phyloP scores from a whole-genome alignment of 2,329 filamentous ascomycete species.

The Metarhizium humberi region DNA sequence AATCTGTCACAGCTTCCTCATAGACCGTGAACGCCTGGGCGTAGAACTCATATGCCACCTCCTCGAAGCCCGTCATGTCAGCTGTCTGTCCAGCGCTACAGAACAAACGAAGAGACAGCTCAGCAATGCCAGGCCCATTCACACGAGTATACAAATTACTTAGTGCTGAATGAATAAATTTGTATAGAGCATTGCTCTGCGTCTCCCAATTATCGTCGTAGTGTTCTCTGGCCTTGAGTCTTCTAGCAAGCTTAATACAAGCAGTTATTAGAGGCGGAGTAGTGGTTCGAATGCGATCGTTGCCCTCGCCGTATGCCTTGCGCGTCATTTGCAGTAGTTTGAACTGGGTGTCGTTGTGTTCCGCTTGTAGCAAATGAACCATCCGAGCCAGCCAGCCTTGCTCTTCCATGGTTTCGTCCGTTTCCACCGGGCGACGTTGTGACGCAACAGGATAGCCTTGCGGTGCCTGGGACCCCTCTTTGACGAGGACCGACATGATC shows the following conservation, averaged over 20 bases:
- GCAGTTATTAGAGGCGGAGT: slow-evolving; percentile 86
- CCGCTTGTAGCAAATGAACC: slow-evolving; percentile 73
- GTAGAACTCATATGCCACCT: slow-evolving; percentile 96
- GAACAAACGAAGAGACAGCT: slow-evolving; percentile 82
- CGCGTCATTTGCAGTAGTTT: slow-evolving; percentile 81
- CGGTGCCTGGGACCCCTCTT: slow-evolving; percentile 80
- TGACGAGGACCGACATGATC: slow-evolving; percentile 82
- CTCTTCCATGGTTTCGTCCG: slow-evolving; percentile 95
- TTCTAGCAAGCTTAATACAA: slow-evolving; percentile 79
- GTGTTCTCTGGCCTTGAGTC: slow-evolving; percentile 85
- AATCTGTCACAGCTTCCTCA: slow-evolving; percentile 92
- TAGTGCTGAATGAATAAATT: slow-evolving; percentile 86
- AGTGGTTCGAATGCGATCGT: slow-evolving; percentile 92
- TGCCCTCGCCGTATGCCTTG: slow-evolving; percentile 83
- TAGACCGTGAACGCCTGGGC: slow-evolving; percentile 98
- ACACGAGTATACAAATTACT: slow-evolving; percentile 84
- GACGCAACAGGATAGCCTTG: slow-evolving; percentile 74
- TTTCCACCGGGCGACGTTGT: slow-evolving; percentile 69
- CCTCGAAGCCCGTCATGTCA: slow-evolving; percentile 84
- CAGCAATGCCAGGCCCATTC: slow-evolving; percentile 65
- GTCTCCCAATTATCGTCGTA: slow-evolving; percentile 57
- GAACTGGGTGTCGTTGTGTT: slow-evolving; percentile 89
- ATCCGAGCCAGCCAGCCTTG: slow-evolving; percentile 94
- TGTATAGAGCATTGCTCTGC: slow-evolving; percentile 71
- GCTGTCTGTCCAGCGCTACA: slow-evolving; percentile 87